Evolutionary conservation across 495 filamentous ascomycete species (phyloP), one percentile per base, ranked within the genome.

Genomic region (Patellaria atrata): DNA sequence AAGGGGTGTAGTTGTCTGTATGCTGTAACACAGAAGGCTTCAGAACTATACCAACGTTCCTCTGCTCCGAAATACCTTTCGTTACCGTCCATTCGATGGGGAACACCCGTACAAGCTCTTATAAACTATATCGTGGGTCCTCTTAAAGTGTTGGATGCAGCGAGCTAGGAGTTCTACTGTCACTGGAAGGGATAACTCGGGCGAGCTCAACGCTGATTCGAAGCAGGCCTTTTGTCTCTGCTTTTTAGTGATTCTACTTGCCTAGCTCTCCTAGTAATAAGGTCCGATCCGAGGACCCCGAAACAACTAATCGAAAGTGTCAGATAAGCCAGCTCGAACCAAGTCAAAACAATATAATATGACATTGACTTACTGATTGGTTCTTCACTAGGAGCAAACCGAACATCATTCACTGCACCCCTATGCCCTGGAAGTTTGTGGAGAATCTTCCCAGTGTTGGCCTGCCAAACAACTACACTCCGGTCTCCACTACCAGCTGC

Each of bases 351-450:
- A 25, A 10, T 14, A 42, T 32, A 40, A 13, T 17, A 23, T 37
- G 25, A 4, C 17, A 37, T 12, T 14, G 10, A 79, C 87, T 74
- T 67, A 94, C 87, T 75, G 30, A 96, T 77, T 27, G 86, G 82
- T 43, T 92, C 86, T 26, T 73, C 73, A 27, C 63, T 62, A 1
- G 89, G 84, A 22, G 80, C 79, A 51, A 99, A 87, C 44, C 84
- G 75, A 34, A 87, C 86, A 54, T 87, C 86, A 50, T 96, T 97
- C 27, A 97, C 91, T 1, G 83, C 80, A 9, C 91, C 89, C 55
- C 85, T 87, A 50, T 99, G 89, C 0, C 89, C 89, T 0, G 89
- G 89, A 31, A 99, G 63, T 55, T 94, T 94, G 61, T 94, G 91
- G 28, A 93, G 53, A 40, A 99, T 58, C 59, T 89, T 96, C 23